Conservation (phyloP, 2,329 filamentous ascomycete species). For the Xylaria sp. region DNA sequence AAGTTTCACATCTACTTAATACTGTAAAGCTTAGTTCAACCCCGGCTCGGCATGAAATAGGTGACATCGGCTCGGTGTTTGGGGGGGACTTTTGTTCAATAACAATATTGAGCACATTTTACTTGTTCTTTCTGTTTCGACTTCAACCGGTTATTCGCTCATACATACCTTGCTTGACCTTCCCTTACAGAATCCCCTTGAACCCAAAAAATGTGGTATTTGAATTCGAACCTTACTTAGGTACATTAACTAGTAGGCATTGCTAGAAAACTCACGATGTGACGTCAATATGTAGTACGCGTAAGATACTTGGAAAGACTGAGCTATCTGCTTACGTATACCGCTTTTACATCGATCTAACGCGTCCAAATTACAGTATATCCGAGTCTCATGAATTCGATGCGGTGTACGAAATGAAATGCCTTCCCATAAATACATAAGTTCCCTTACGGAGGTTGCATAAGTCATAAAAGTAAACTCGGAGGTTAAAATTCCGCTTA, state of each 20-base stretch:
- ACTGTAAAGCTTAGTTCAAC: conserved; percentile 5
- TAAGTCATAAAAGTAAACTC: background rate
- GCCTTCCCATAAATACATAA: too few species aligned
- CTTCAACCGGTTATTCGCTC: too few species aligned
- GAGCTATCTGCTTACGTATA: background rate
- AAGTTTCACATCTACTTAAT: too few species aligned
- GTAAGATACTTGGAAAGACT: background rate
- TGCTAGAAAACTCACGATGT: background rate
- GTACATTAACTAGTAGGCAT: background rate
- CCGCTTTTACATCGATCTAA: background rate
- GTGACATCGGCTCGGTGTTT: too few species aligned
- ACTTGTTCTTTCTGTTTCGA: background rate
- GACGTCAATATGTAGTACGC: background rate
- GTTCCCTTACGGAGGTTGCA: too few species aligned
- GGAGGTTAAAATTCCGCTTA: background rate
- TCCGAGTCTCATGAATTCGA: background rate
- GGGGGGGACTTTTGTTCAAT: too few species aligned
- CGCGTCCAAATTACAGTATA: background rate
- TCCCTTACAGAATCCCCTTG: too few species aligned
- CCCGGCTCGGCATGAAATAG: background rate
- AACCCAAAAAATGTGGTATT: too few species aligned
- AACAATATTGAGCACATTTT: background rate
- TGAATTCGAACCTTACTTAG: too few species aligned
- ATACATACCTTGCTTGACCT: too few species aligned
- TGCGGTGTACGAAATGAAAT: background rate